These are phyloP conservation scores for Jatropha curcas DNA, from an alignment of 345 rosid genomes.

Conservation along the genomic window DNA sequence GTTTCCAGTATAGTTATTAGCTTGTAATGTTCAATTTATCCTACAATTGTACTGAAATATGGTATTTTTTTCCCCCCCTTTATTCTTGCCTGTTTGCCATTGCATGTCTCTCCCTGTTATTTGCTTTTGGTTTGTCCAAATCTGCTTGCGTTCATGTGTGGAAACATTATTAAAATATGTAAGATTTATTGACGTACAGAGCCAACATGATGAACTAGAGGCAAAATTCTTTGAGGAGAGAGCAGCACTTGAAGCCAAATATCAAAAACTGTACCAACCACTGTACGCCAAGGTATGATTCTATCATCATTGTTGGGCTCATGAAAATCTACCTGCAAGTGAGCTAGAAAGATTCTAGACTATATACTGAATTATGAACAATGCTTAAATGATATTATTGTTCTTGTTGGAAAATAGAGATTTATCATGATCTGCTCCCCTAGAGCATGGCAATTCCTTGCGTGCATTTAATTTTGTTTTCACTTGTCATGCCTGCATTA, in stretches of 20 bases:
- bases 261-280: conserved; percentile 83
- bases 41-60: background rate
- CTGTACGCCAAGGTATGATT: conserved; percentile 62
- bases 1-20: too few species aligned
- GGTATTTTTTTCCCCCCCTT: background rate
- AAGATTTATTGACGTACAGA: conserved; percentile 39
- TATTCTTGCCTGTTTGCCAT: too few species aligned
- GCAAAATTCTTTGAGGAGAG: conserved; percentile 89
- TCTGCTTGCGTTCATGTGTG: background rate
- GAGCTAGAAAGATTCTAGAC: background rate
- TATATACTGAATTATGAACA: background rate
- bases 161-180: background rate
- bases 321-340: background rate
- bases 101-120: background rate
- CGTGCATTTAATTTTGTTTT: background rate
- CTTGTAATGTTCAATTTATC: background rate
- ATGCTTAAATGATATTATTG: background rate
- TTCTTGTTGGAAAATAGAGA: too few species aligned
- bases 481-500: too few species aligned
- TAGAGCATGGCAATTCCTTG: background rate
- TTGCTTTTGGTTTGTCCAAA: background rate
- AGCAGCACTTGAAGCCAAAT: conserved; percentile 87
- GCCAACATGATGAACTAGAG: conserved; percentile 79
- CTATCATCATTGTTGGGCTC: background rate
- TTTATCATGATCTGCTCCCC: background rate